Base-by-base conservation (phyloP, 306 rosid species). In the Quercus aquifolioides region DNA sequence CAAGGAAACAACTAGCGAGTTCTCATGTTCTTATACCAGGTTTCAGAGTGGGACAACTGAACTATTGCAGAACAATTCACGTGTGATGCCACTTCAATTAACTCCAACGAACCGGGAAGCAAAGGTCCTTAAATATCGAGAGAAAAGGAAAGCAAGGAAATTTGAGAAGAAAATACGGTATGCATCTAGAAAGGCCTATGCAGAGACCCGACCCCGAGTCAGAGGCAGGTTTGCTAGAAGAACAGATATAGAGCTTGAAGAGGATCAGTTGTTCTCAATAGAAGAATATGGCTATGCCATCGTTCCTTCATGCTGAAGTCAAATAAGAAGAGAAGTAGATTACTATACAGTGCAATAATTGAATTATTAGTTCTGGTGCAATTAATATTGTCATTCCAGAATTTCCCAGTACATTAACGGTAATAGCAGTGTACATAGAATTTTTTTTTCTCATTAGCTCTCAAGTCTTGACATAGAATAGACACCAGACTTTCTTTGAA, bases 141-240 rank as follows among this genome's bases (percentile, higher is more conserved):
- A 93, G 87, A 95, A 95, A 58, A 95, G 91, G 89, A 95, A 95
- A 88, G 81, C 84, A n/a, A 88, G 99, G 69, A 95, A 93, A 81
- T 95, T 95, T 54, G 97, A 93, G 92, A 95, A 95, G 77, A 95
- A 96, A 13, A 95, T 92, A 38, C 62, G 98, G 80, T 95, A 95
- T 82, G 99, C 98, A 12, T 95, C 98, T 10, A 90, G 99, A 85
- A 93, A 95, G 80, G 99, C 99, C 51, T 93, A 95, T 62, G 98
- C 99, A 5, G 99, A 95, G 78, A 95, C 98, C 46, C 78, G 98
- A 25, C 99, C 98, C 0, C 89, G 97, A 0, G 90, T 95, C 80
- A 95, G 90, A 63, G 99, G 99, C 75, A 88, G 99, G 56, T 95
- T 95, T 8, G 99, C 97, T 0, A 95, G 90, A 80, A 69, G 97